phyloP scores from a whole-genome alignment of 225 moss, liverwort and hornwort species.

The Asterella californica region DNA sequence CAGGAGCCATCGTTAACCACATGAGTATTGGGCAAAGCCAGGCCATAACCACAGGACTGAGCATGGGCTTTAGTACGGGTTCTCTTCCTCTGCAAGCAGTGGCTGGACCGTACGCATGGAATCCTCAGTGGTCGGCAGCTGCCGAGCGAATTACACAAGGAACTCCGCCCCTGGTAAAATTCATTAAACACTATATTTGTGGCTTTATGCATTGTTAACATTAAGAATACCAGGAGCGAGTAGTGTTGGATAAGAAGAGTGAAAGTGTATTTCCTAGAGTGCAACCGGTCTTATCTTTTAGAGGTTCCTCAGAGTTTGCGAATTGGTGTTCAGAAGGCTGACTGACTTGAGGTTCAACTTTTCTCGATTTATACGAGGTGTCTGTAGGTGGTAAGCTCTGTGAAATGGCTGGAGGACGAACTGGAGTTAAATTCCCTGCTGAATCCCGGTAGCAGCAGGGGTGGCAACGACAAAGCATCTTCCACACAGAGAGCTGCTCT shows the following conservation, averaged over 20 bases:
- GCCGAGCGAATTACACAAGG: slow-evolving; percentile 65
- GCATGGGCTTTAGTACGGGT: slow-evolving; percentile 33
- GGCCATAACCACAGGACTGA: slow-evolving; percentile 26
- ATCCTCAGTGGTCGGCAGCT: slow-evolving; percentile 63
- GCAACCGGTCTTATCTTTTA: neutral
- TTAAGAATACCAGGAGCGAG: neutral
- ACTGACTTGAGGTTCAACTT: neutral
- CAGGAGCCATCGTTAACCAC: slow-evolving; percentile 42
- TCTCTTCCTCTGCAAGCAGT: slow-evolving; percentile 41
- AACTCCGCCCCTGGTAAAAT: slow-evolving; percentile 74
- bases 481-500: slow-evolving; percentile 59
- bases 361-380: neutral
- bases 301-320: neutral
- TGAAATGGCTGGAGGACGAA: slow-evolving; percentile 86
- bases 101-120: slow-evolving; percentile 51
- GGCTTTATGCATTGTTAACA: neutral
- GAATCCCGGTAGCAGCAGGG: slow-evolving; percentile 50
- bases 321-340: neutral
- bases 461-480: slow-evolving; percentile 57
- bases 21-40: slow-evolving; percentile 47
- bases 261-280: neutral
- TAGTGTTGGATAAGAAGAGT: neutral
- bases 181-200: neutral
- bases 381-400: slow-evolving; percentile 64
- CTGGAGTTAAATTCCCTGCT: slow-evolving; percentile 68